phyloP scores from a whole-genome alignment of 1,139 yeast species.

The Saccharomycopsis phalli region DNA sequence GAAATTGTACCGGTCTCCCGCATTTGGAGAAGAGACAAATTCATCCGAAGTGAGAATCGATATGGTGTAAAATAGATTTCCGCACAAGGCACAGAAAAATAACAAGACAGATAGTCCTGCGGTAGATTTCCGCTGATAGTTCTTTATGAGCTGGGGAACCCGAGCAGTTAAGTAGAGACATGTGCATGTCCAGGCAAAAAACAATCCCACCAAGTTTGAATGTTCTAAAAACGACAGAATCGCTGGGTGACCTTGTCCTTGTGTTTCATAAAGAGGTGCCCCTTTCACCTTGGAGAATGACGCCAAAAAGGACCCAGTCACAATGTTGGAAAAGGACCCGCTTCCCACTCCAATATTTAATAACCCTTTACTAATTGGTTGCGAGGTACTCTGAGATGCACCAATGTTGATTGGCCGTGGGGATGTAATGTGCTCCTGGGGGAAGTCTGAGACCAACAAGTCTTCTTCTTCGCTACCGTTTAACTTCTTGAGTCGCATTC shows the following conservation, averaged over 20 bases:
- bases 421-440: constrained; percentile 10
- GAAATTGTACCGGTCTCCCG: constrained; percentile 36
- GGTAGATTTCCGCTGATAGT: constrained; percentile 68
- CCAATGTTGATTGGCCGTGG: constrained; percentile 7
- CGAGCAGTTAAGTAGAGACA: constrained; percentile 67
- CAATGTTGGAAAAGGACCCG: constrained; percentile 1
- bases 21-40: constrained; percentile 24
- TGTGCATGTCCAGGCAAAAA: constrained; percentile 80
- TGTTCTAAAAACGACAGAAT: neutral
- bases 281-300: constrained; percentile 18
- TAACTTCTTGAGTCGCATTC: constrained; percentile 5
- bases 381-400: neutral
- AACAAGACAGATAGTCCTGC: constrained; percentile 76
- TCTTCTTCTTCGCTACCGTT: constrained; percentile 4
- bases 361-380: too few species aligned
- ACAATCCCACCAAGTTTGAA: constrained; percentile 34
- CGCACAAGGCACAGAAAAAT: constrained; percentile 69
- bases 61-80: constrained; percentile 70
- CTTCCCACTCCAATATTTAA: neutral
- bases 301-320: constrained; percentile 19
- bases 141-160: constrained; percentile 76
- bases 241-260: constrained; percentile 1
- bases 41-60: constrained; percentile 52
- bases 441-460: constrained; percentile 3
- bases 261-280: too few species aligned